Evolutionary conservation across 2,329 filamentous ascomycete species (phyloP), one percentile per base, ranked within the genome.

Genomic region (Pleomassaria siparia): DNA sequence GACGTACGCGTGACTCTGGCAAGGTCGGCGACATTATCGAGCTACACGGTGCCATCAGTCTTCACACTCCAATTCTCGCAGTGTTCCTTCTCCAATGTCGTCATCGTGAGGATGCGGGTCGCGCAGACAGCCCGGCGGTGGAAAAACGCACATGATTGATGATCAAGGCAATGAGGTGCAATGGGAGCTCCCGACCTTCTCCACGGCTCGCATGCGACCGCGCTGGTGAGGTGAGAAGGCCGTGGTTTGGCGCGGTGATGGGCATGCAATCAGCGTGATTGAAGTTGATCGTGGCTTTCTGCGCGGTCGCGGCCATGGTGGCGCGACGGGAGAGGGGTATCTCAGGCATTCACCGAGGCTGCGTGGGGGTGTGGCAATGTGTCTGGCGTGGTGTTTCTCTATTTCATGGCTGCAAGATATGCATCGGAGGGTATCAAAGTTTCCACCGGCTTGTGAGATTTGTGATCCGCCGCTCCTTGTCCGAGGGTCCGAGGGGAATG

Each of bases 1-100:
- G 80, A 84, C 43, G 82, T 83, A 47, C 81, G 76, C 53, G 81
- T 83, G 44, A 84, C 66, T 50, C 80, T 75, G 25, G 81, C 80
- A 21, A 85, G 75, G 60, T 85, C 82, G 49, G 69, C 77, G 35
- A 75, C 72, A 70, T 84, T 74, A 52, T 84, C 79, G 40, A 85
- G 69, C 80, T 83, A 58, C 3, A 42, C 22, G 40, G 35, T 9
- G 28, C 13, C 40, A 47, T 59, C 40, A 53, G 54, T 43, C 30
- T 30, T 11, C 12, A n/a, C 11, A 36, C 37, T 45, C 50, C 42
- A 37, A 12, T 26, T 20, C 9, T 21, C 25, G 9, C 35, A 37
- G 20, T 13, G 10, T 7, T 28, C 25, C 12, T 6, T 22, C 35
- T 2, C 35, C 35, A 21, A 40, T 52, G 52, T 47, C 51, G 54